Percentiles rank a stretch among this genome's conserved stretches.
These are phyloP conservation scores for Magnolia officinalis DNA, from an alignment of 164 flowering plant species.

Conservation along the genomic window DNA sequence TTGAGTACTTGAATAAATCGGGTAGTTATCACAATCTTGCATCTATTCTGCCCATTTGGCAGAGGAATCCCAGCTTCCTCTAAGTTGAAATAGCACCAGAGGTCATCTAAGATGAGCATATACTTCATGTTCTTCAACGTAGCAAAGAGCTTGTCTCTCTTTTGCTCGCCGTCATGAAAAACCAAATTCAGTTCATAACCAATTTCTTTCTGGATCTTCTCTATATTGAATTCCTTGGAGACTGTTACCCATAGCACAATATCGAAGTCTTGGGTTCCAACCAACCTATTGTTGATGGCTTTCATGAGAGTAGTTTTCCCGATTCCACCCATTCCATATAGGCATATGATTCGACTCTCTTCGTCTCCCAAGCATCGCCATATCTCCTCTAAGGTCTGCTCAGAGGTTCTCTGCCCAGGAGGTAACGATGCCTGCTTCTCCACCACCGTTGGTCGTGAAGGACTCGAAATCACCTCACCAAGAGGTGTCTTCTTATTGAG, in stretches of 20 bases:
- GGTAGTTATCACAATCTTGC: not conserved
- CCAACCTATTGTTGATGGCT: not conserved
- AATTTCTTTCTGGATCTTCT: conserved; percentile 6
- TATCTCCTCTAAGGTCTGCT: not conserved
- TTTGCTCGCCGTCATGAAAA: not conserved
- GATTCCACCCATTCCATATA: conserved; percentile 3
- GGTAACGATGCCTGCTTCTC: not conserved
- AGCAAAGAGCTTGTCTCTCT: not conserved
- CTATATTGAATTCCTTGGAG: not conserved
- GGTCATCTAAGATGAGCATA: conserved; percentile 7
- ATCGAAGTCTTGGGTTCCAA: not conserved
- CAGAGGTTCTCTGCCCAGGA: not conserved
- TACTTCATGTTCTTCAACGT: not conserved
- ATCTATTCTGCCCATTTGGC: not conserved
- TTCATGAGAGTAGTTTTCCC: conserved; percentile 5
- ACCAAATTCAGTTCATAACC: not conserved
- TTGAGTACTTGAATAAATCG: not conserved
- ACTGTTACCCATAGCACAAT: conserved; percentile 2
- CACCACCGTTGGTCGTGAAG: conserved; percentile 1
- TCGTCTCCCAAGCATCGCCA: not conserved
- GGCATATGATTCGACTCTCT: not conserved
- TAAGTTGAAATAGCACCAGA: not conserved
- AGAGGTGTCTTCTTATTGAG: not conserved
- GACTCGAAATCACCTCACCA: not conserved
- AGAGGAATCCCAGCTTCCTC: conserved; percentile 3